Base-by-base conservation (phyloP, 106 monocot genomes). In the Agapanthus africanus region DNA sequence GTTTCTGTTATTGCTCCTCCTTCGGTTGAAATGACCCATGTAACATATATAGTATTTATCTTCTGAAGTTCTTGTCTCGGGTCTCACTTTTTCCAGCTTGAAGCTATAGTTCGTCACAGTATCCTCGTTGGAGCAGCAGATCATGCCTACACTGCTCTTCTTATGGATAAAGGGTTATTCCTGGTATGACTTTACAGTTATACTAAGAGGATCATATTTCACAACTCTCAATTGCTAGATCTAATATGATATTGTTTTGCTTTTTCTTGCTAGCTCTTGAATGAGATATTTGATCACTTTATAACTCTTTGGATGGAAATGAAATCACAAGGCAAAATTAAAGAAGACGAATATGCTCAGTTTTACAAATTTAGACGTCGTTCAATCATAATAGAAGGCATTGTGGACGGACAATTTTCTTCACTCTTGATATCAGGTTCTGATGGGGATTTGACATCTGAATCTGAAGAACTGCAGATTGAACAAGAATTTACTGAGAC, bases 291-390 rank as follows among this genome's bases (percentile, higher is more conserved):
- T 80, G 50, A 52, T 57, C 75, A 79, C 67, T 92, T 97, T 63
- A 73, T 81, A 47, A 78, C 64, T 11, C 59, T 84, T 34, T 97
- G 95, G 95, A 59, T 92, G 71, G 80, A 54, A 32, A 84, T 86
- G 88, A 88, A 88, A 79, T 79, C 78, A 74, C 71, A 77, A 71
- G 34, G 25, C 39, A 83, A 79, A 81, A 71, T 19, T 65, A 84
- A 80, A 47, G 86, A 86, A 64, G 71, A 82, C 34, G 52, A 49
- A 25, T 86, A 84, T 28, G 66, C 68, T 71, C 81, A 86, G 74
- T 70, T 68, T 47, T 83, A 69, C 34, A 87, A 80, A 65, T 97
- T 97, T 70, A 86, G 59, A 46, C 80, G 88, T 63, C 91, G 95
- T 71, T 73, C 54, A 15, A 63, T 91, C 44, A 69, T 59, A 59